Conservation (phyloP, 1,284 basidiomycete species). For the Sutorius eximius region DNA sequence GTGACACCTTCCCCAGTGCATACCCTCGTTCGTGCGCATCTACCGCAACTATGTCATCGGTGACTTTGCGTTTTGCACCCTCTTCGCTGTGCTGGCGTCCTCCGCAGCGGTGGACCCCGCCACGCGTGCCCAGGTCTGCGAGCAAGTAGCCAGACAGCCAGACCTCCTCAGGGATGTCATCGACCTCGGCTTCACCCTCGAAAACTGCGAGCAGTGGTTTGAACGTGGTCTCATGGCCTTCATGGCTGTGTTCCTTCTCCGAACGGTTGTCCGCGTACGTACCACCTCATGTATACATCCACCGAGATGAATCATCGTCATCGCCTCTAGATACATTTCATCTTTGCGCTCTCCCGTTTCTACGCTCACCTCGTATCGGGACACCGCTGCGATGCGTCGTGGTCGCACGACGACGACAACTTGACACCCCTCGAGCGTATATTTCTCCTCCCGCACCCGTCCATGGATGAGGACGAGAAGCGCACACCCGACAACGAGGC, state of each 20-base stretch:
- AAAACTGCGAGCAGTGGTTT: slow-evolving; percentile 78
- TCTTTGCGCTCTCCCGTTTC: slow-evolving; percentile 65
- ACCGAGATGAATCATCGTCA: neutral
- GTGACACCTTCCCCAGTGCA: slow-evolving; percentile 40
- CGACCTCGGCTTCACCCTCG: slow-evolving; percentile 68
- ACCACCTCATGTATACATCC: neutral
- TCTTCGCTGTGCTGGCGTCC: slow-evolving; percentile 53
- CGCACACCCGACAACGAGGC: slow-evolving; percentile 18
- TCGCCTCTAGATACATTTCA: slow-evolving; percentile 60
- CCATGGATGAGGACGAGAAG: slow-evolving; percentile 8
- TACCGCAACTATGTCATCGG: slow-evolving; percentile 74
- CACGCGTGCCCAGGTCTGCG: slow-evolving; percentile 62
- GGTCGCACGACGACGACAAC: slow-evolving; percentile 5
- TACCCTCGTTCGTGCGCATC: slow-evolving; percentile 55
- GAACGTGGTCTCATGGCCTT: slow-evolving; percentile 61
- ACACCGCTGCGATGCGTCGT: slow-evolving; percentile 19
- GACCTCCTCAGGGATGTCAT: slow-evolving; percentile 69
- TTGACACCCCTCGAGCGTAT: slow-evolving; percentile 48
- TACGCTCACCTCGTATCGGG: slow-evolving; percentile 52
- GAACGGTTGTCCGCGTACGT: slow-evolving; percentile 64
- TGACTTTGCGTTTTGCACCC: slow-evolving; percentile 65
- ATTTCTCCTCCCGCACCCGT: slow-evolving; percentile 49
- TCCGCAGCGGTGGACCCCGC: slow-evolving; percentile 59
- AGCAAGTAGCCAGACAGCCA: slow-evolving; percentile 69
- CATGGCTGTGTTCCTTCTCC: slow-evolving; percentile 55